These are phyloP conservation scores for Xylaria sp. DNA, from an alignment of 2,329 filamentous ascomycete genomes.

Conservation along the genomic window DNA sequence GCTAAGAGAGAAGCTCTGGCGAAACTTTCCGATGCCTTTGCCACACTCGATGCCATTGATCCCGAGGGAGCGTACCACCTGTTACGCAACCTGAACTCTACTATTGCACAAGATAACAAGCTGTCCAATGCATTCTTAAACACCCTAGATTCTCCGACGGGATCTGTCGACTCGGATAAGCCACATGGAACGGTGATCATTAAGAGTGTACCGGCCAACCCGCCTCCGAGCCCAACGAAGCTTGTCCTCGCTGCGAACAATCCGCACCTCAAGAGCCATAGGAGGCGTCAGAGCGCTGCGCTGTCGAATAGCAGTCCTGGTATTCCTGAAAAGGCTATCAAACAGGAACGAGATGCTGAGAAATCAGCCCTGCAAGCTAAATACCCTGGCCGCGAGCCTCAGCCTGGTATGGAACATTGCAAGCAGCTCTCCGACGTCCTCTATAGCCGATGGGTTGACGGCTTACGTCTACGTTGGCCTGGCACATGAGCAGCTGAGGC, in stretches of 20 bases:
- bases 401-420: constrained; percentile 88
- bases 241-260: constrained; percentile 83
- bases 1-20: constrained; percentile 85
- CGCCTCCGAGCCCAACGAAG: constrained; percentile 64
- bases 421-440: constrained; percentile 90
- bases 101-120: constrained; percentile 75
- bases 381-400: constrained; percentile 64
- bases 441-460: constrained; percentile 90
- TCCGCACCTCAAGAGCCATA: constrained; percentile 83
- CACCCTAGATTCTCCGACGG: constrained; percentile 50
- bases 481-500: constrained; percentile 42
- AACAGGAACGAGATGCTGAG: constrained; percentile 57
- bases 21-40: constrained; percentile 85
- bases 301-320: constrained; percentile 42
- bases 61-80: constrained; percentile 91
- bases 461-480: constrained; percentile 77
- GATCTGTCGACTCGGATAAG: constrained; percentile 50
- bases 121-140: constrained; percentile 63
- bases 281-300: constrained; percentile 67
- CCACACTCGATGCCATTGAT: constrained; percentile 83
- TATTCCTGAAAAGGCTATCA: constrained; percentile 43
- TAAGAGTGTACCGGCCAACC: constrained; percentile 55
- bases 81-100: constrained; percentile 79
- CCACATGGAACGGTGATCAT: constrained; percentile 68
- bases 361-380: constrained; percentile 61